Evolutionary conservation across 116 monocot genomes (phyloP).

Genomic region (Phalaenopsis hybrid): DNA sequence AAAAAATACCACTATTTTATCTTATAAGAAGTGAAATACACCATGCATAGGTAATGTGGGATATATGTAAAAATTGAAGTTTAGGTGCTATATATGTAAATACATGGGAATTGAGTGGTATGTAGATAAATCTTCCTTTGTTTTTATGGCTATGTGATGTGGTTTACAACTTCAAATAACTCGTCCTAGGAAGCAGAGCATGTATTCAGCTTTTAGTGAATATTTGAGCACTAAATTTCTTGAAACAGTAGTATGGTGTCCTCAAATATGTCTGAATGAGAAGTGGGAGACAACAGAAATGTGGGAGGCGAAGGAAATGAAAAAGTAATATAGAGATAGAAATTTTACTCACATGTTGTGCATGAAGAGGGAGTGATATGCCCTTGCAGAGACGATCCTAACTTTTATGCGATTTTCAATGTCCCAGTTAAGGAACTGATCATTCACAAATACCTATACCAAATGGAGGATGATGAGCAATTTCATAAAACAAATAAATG

Average conservation of each 20-base stretch:
- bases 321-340: background rate
- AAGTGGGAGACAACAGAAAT: background rate
- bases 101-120: too few relatives aligned
- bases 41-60: too few relatives aligned
- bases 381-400: slow-evolving; percentile 84
- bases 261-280: too few relatives aligned
- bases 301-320: background rate
- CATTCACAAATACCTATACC: slow-evolving; percentile 65
- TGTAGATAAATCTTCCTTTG: too few relatives aligned
- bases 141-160: too few relatives aligned
- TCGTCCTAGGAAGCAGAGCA: too few relatives aligned
- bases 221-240: background rate
- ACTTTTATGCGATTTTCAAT: slow-evolving; percentile 79
- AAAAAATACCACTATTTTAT: too few relatives aligned
- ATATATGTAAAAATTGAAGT: too few relatives aligned
- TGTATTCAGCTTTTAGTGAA: background rate
- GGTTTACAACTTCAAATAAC: too few relatives aligned
- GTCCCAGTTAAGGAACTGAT: slow-evolving; percentile 91
- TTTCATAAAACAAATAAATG: background rate
- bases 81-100: too few relatives aligned
- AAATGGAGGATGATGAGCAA: background rate
- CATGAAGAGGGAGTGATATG: slow-evolving; percentile 92
- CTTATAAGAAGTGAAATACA: too few relatives aligned
- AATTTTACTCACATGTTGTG: slow-evolving; percentile 64
- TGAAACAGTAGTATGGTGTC: background rate